These are phyloP conservation scores for Yarrowia keelungensis DNA, from an alignment of 805 yeast species.

Conservation along the genomic window DNA sequence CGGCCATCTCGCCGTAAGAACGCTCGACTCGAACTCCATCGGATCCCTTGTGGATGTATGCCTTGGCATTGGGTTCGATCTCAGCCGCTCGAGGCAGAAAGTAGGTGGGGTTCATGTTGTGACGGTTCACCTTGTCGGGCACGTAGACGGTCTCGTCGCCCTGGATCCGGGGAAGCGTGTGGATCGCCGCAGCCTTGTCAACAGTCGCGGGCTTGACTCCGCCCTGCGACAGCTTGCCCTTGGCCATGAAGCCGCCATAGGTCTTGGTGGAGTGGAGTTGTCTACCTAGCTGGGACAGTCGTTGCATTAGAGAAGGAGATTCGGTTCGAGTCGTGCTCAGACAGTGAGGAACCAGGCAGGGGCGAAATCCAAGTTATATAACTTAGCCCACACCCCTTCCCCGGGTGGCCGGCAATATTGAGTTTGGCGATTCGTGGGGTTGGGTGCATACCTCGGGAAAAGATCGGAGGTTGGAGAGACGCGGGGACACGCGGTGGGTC, in stretches of 20 bases:
- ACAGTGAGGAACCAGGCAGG: too few relatives aligned
- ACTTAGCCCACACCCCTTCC: background rate
- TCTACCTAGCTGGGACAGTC: constrained; percentile 34
- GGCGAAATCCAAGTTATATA: background rate
- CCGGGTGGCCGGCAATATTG: constrained; percentile 34
- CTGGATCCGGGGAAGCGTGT: constrained; percentile 19
- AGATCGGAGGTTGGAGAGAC: background rate
- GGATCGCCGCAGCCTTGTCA: background rate
- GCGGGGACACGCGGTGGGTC: background rate
- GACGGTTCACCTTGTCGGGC: constrained; percentile 43
- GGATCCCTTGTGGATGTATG: constrained; percentile 47
- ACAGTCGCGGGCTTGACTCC: constrained; percentile 1
- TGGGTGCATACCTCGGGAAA: constrained; percentile 11
- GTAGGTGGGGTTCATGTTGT: constrained; percentile 50
- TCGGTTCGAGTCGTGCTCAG: too few relatives aligned
- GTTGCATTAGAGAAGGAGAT: constrained; percentile 5
- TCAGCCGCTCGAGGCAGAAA: constrained; percentile 50
- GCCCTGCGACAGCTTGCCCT: constrained; percentile 32
- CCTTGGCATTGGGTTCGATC: constrained; percentile 50
- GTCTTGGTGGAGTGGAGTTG: constrained; percentile 31
- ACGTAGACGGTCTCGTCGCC: constrained; percentile 28
- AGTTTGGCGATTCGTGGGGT: constrained; percentile 34
- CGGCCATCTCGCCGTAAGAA: constrained; percentile 47
- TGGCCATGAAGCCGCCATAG: constrained; percentile 37
- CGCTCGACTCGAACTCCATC: constrained; percentile 40